These are phyloP conservation scores for Lophium mytilinum DNA, from an alignment of 495 filamentous ascomycete species.

Conservation along the genomic window DNA sequence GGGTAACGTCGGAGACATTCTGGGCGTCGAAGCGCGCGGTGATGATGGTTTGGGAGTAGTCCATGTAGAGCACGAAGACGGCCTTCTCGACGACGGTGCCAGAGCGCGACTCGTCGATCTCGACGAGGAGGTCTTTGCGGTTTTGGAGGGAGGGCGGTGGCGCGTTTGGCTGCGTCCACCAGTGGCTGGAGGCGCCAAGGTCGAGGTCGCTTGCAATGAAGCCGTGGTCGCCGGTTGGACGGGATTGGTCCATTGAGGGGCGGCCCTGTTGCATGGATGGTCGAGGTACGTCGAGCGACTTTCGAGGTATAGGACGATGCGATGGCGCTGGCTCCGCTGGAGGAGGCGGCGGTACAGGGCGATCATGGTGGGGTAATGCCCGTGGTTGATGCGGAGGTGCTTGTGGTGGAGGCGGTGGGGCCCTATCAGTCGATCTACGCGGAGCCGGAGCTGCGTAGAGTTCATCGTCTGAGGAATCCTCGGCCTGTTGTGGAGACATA, in stretches of 20 bases:
- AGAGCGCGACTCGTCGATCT: constrained; percentile 69
- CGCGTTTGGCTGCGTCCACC: constrained; percentile 73
- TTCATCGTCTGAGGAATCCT: constrained; percentile 29
- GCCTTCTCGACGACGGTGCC: constrained; percentile 65
- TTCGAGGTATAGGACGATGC: constrained; percentile 39
- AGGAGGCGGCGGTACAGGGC: constrained; percentile 15
- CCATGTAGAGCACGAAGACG: constrained; percentile 78
- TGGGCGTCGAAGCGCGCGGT: constrained; percentile 70
- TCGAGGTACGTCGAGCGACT: constrained; percentile 64
- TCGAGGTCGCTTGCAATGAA: constrained; percentile 85
- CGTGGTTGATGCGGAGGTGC: constrained; percentile 20
- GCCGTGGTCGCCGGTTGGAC: constrained; percentile 62
- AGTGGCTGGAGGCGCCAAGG: constrained; percentile 58
- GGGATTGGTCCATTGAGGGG: constrained; percentile 64
- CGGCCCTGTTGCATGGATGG: constrained; percentile 40
- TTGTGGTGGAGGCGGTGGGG: constrained; percentile 28
- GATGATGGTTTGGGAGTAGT: constrained; percentile 92
- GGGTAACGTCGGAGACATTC: constrained; percentile 57
- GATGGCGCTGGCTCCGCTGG: constrained; percentile 39
- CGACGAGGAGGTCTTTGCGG: constrained; percentile 74
- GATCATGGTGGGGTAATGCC: constrained; percentile 1
- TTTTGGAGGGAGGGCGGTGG: constrained; percentile 75
- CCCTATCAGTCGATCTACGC: constrained; percentile 32
- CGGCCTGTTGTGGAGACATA: constrained; percentile 8
- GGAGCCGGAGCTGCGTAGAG: constrained; percentile 28